Evolutionary conservation across 2,329 filamentous ascomycete genomes (phyloP), one percentile per base, ranked within the genome.

Genomic region (Trichoderma cornu-damae): DNA sequence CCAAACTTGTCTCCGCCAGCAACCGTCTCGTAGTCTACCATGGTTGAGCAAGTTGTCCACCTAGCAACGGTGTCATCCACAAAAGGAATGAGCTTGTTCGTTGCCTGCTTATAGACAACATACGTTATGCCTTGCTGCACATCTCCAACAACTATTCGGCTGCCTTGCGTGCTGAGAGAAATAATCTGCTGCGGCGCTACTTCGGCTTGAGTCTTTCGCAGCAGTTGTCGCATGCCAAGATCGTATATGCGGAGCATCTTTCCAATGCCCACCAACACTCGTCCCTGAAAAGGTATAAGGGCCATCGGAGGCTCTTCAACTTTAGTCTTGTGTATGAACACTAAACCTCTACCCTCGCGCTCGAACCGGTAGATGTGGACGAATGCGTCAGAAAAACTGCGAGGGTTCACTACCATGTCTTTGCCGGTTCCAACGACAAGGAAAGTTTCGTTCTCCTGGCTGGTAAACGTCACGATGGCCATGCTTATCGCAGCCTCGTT

Each of bases 1-100:
- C 94, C 95, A 63, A 99, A 99, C 69, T 96, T 97, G 76, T 99
- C 94, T 34, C 93, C 93, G 34, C 93, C 94, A 2, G 91, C 92
- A 22, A 89, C 85, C 1, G 94, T 96, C 70, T 99, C 94, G 72
- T 99, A 99, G 73, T 99, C 94, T 2, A 97, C 86, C 90, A 99
- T 96, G 2, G 91, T 83, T 1, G 89, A 88, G 64, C 89, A 89
- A 0, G 90, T 96, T 1, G 90, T 96, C 89, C 92, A 97, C 30
- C 94, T 85, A 50, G 91, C 81, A 60, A 96, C 82, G 6, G 86
- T 88, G 69, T 99, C 94, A 68, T 99, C 94, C 16, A 83, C 89
- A 67, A 99, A 99, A 0, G 93, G 89, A 59, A 99, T 95, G 47
- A 99, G 78, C 65, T 88, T 88, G 72, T 97, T 97, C 63, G 91